Conservation (phyloP, 225 moss, liverwort and hornwort species). For the Thuidium tamariscinum region DNA sequence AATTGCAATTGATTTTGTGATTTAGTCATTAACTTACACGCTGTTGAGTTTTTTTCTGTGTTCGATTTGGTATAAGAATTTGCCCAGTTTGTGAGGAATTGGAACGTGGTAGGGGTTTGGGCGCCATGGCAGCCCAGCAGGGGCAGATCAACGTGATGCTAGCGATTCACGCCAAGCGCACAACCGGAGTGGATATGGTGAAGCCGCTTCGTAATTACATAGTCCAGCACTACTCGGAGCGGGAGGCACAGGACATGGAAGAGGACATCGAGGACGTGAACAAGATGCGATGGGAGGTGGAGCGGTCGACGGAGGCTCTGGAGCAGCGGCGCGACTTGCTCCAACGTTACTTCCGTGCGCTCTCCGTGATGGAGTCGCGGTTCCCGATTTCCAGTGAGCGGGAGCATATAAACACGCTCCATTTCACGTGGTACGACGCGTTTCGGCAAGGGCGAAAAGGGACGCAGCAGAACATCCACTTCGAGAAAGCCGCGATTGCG, state of each 20-base stretch:
- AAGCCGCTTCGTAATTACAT: conserved; percentile 95
- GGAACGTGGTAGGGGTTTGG: background rate
- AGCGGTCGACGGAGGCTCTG: conserved; percentile 69
- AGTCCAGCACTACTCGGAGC: conserved; percentile 91
- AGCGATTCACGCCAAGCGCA: conserved; percentile 94
- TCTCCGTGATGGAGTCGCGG: conserved; percentile 96
- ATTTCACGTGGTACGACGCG: conserved; percentile 97
- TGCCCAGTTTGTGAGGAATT: background rate
- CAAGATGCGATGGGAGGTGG: conserved; percentile 89
- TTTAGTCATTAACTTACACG: background rate
- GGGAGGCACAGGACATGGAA: conserved; percentile 96
- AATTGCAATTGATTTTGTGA: background rate
- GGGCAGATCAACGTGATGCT: conserved; percentile 96
- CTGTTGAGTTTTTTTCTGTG: background rate
- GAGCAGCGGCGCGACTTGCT: conserved; percentile 84
- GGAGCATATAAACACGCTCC: conserved; percentile 81
- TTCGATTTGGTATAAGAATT: background rate
- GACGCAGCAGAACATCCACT: conserved; percentile 93
- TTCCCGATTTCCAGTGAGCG: conserved; percentile 96
- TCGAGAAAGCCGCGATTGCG: conserved; percentile 97
- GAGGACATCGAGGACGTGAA: conserved; percentile 87
- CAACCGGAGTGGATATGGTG: conserved; percentile 67
- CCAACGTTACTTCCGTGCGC: conserved; percentile 83
- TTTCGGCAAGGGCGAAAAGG: conserved; percentile 94
- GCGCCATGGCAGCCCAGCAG: conserved; percentile 69